A percentile compares a stretch with the other conserved stretches of the same genome.
These are phyloP conservation scores for Corniculantispora saksenae DNA, from an alignment of 2,329 filamentous ascomycete genomes.

Conservation along the genomic window DNA sequence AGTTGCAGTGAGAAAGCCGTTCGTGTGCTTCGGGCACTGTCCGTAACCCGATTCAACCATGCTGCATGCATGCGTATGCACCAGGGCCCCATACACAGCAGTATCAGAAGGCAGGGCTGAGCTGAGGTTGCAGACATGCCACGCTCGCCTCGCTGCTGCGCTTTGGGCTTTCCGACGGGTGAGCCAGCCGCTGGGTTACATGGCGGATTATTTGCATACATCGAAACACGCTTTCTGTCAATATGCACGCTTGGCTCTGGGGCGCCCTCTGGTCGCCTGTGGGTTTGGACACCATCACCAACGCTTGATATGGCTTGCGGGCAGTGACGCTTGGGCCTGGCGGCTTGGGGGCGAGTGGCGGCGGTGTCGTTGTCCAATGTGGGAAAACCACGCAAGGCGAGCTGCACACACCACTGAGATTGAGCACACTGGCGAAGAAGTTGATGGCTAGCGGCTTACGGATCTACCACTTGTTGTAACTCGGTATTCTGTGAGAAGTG, in stretches of 20 bases:
- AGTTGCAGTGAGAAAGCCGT: not conserved
- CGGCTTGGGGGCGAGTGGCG: conserved; percentile 16
- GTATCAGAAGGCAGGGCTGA: conserved; percentile 6
- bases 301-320: not conserved
- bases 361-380: conserved; percentile 15
- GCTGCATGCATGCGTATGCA: not conserved
- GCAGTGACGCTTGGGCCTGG: conserved; percentile 8
- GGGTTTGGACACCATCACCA: not conserved
- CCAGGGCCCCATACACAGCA: not conserved
- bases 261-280: not conserved
- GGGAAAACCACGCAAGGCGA: conserved; percentile 9
- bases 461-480: not conserved
- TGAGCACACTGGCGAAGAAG: not conserved
- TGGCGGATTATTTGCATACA: not conserved
- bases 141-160: conserved; percentile 7
- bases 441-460: not conserved
- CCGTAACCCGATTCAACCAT: not conserved
- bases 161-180: conserved; percentile 6
- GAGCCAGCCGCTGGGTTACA: not conserved
- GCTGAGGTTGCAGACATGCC: not conserved
- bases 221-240: not conserved
- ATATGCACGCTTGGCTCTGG: not conserved
- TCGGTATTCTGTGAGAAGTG: not conserved
- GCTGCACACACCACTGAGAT: not conserved
- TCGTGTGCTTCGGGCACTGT: conserved; percentile 3